phyloP scores from a whole-genome alignment of 805 yeast genomes.

The Candida multigemmis region DNA sequence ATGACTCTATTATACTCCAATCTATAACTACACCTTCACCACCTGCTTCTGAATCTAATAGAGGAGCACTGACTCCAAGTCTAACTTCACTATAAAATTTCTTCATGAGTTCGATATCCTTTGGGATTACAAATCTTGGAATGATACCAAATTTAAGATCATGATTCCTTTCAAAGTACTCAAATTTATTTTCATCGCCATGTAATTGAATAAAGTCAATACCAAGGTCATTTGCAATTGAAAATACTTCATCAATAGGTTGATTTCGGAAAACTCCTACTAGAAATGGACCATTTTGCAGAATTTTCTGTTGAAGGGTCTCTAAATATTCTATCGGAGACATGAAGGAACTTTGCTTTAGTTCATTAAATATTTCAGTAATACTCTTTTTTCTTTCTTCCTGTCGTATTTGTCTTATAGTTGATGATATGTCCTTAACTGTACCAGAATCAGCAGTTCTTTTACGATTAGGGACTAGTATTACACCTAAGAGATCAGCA shows the following conservation, averaged over 20 bases:
- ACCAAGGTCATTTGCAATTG: constrained; percentile 30
- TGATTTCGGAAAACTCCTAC: constrained; percentile 94
- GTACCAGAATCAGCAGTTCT: constrained; percentile 47
- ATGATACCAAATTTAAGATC: constrained; percentile 50
- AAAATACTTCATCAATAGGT: constrained; percentile 48
- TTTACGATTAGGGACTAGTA: constrained; percentile 73
- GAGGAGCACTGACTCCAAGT: constrained; percentile 27
- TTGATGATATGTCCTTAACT: constrained; percentile 17
- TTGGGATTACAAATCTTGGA: constrained; percentile 57
- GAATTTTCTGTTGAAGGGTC: constrained; percentile 10
- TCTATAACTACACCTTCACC: constrained; percentile 82
- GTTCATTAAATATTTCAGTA: constrained; percentile 7
- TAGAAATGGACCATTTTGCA: constrained; percentile 49
- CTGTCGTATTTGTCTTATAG: constrained; percentile 16
- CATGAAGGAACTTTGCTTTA: constrained; percentile 7
- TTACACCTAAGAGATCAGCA: constrained; percentile 75
- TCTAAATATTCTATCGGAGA: constrained; percentile 20
- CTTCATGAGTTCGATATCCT: constrained; percentile 33
- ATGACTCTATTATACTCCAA: constrained; percentile 46
- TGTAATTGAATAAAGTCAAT: constrained; percentile 85
- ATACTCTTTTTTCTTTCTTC: constrained; percentile 8
- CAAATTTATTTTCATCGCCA: constrained; percentile 52
- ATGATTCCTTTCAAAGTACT: constrained; percentile 33
- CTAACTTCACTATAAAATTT: constrained; percentile 6
- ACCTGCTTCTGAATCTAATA: constrained; percentile 83